Evolutionary conservation across 495 filamentous ascomycete genomes (phyloP).

Genomic region (Neohortaea acidophila): DNA sequence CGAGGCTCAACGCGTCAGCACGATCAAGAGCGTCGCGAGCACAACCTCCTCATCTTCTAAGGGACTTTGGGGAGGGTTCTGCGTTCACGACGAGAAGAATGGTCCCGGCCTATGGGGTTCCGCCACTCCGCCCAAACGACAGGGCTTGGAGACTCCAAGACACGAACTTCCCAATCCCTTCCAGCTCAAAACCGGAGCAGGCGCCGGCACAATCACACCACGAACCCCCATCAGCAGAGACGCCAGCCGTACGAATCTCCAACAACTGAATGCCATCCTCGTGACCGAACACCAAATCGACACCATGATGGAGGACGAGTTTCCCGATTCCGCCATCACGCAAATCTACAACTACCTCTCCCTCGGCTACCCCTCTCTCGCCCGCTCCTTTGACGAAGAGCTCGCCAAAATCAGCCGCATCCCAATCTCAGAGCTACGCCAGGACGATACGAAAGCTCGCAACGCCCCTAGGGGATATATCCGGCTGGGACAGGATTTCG

Average conservation of each 20-base stretch:
- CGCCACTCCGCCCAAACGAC: conserved; percentile 18
- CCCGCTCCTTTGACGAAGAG: conserved; percentile 67
- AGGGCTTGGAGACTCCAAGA: conserved; percentile 25
- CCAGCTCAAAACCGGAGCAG: conserved; percentile 12
- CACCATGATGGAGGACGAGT: conserved; percentile 45
- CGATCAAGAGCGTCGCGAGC: neutral
- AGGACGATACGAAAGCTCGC: conserved; percentile 48
- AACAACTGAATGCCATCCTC: conserved; percentile 11
- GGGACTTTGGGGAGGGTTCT: conserved; percentile 31
- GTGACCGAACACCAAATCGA: conserved; percentile 25
- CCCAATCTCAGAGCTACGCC: conserved; percentile 45
- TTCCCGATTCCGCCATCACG: conserved; percentile 70
- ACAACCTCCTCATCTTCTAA: conserved; percentile 1
- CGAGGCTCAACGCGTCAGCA: neutral
- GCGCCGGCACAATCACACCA: conserved; percentile 2
- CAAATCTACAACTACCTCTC: conserved; percentile 95
- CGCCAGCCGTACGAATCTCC: conserved; percentile 1
- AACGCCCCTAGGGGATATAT: conserved; percentile 53
- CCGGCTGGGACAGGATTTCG: conserved; percentile 35
- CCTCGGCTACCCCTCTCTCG: conserved; percentile 72
- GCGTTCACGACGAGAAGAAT: conserved; percentile 16
- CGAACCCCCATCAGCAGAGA: conserved; percentile 3
- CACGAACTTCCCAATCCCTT: conserved; percentile 18
- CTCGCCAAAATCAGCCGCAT: conserved; percentile 63
- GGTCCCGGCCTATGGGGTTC: neutral